Evolutionary conservation across 2,329 filamentous ascomycete genomes (phyloP), one percentile per base, ranked within the genome.

Genomic region (Rosellinia necatrix): DNA sequence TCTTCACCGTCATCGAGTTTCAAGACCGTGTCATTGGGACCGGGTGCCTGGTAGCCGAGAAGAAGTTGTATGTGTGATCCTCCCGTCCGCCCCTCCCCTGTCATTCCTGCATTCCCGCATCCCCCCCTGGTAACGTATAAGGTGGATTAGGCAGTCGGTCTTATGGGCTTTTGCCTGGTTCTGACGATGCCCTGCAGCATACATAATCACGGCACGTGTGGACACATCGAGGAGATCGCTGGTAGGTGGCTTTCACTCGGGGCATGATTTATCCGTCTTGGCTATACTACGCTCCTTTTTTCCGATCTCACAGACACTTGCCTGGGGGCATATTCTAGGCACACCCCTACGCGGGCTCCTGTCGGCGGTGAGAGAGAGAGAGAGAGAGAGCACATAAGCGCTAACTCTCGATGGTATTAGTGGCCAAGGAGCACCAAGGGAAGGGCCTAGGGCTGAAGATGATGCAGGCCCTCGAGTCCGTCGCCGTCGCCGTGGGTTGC

Each of bases 161-260:
- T n/a, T n/a, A n/a, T n/a, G n/a, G n/a, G n/a, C n/a, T n/a, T n/a
- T n/a, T n/a, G n/a, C n/a, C n/a, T n/a, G n/a, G n/a, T n/a, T 37
- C 40, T 55, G 17, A 53, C 44, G 21, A 4, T 17, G 8, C 24
- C 32, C 8, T 24, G 7, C 60, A 83, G 81, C 64, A 88, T 90
- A 61, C 86, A 89, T 66, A 79, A 85, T 56, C 80, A 87, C 21
- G 85, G 85, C 17, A 74, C 83, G 12, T 88, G 91, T 4, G 90
- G 90, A 1, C 90, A 94, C 68, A 89, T 94, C 68, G 90, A 94
- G 74, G 90, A 94, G 70, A 92, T 94, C 68, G 88, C 90, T 3
- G 55, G 58, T 58, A 48, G 8, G 56, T 46, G 10, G 21, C 21
- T 29, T 17, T 17, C 6, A 2, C n/a, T n/a, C n/a, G n/a, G n/a